Base-by-base conservation (phyloP, 257 asterid species). In the Henckelia pumila region DNA sequence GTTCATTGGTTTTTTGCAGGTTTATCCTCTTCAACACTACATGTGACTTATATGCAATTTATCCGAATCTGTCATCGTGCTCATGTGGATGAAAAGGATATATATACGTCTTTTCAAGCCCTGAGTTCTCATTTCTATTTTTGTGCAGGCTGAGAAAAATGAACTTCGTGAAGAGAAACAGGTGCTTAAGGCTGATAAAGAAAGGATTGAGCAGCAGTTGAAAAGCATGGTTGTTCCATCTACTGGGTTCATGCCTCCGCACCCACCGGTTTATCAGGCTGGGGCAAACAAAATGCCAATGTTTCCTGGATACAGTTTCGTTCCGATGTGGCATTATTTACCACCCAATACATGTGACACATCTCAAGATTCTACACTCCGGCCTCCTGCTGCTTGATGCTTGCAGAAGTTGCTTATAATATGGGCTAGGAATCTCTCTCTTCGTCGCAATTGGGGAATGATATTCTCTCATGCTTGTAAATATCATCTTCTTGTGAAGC, bases 281-380 rank as follows among this genome's bases (percentile, higher is more conserved):
- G 82, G 70, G 20, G 65, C 84, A 55, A 86, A 79, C 82, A 87
- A 91, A 80, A 84, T 91, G 83, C 61, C 95, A 0, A 79, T 89
- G 73, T 84, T 73, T 76, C 98, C 98, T 0, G 53, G 92, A 76
- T 92, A 82, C 78, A 73, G 90, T 33, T 77, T 82, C 8, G 81
- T 87, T 35, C 98, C 98, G 2, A 89, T 92, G 95, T 85, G 93
- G 88, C 98, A 92, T 63, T 92, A 89, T 78, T 67, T 84, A 56
- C 89, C 95, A 7, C 86, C 89, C 26, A 76, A 91, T 57, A 66
- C 79, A 1, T 78, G 93, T 17, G 96, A 92, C 68, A 82, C 95
- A 17, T 82, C 96, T 73, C 88, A 82, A 75, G 98, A 92, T 80
- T 92, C 84, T 33, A 78, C 71, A 77, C 89, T 85, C 69, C 71